Percentiles rank a stretch among this genome's conserved stretches.
Conservation (phyloP, 108 stramenopile species). For the Cyclotella baltica region DNA sequence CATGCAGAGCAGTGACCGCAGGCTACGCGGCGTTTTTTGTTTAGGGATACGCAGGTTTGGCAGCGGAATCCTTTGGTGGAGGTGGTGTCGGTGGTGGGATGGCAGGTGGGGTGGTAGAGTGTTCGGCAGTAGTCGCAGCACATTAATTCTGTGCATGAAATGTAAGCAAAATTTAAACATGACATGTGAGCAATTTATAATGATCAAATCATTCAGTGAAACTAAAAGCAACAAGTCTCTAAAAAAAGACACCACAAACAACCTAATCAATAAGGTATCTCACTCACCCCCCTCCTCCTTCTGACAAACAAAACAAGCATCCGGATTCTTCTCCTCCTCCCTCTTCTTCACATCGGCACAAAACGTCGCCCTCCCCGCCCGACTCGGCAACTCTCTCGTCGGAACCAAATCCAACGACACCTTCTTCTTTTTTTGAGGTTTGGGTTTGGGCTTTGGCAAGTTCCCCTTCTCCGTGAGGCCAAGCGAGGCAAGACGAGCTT, state of each 20-base stretch:
- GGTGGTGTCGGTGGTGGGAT: slow-evolving; percentile 2
- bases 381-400: slow-evolving; percentile 34
- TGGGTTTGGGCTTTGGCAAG: slow-evolving; percentile 7
- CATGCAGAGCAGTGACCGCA: slow-evolving; percentile 44
- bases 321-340: slow-evolving; percentile 27
- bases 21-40: slow-evolving; percentile 33
- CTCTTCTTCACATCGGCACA: slow-evolving; percentile 11
- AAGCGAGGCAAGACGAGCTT: slow-evolving; percentile 38
- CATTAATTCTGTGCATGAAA: slow-evolving; percentile 13
- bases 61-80: slow-evolving; percentile 24
- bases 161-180: not conserved
- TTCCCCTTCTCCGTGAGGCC: slow-evolving; percentile 22
- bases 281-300: slow-evolving; percentile 18
- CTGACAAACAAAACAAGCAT: slow-evolving; percentile 27
- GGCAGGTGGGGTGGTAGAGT: slow-evolving; percentile 28
- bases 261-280: not conserved
- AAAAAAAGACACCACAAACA: not conserved
- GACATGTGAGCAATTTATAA: not conserved
- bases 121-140: slow-evolving; percentile 28
- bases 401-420: slow-evolving; percentile 17
- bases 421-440: slow-evolving; percentile 15
- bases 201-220: not conserved
- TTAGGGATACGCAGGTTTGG: slow-evolving; percentile 11
- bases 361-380: slow-evolving; percentile 25
- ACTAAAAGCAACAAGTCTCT: not conserved